Base-by-base conservation (phyloP, 2,329 filamentous ascomycete genomes). In the Lachnellula cervina region DNA sequence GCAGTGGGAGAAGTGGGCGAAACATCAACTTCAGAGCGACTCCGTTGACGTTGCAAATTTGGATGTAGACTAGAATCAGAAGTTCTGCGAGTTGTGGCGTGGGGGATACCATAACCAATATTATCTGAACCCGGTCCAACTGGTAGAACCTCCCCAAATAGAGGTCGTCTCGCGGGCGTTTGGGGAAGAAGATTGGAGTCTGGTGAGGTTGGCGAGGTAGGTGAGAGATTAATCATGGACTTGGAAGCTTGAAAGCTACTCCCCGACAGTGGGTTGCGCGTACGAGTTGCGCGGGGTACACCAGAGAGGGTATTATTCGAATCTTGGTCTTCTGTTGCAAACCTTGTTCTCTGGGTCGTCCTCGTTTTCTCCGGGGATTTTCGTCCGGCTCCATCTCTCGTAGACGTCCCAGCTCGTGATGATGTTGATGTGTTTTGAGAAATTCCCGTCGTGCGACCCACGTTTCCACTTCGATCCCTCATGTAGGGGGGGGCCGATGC, bases 111-210 rank as follows among this genome's bases (percentile, higher is more conserved):
- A 72, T 83, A 84, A 5, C 82, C 84, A 51, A 77, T 74, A 49
- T 78, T 73, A 19, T 76, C 71, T 25, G 76, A 67, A 62, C 81
- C 76, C 64, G 76, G 77, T 62, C 82, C 77, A 38, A 82, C 76
- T n/a, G 82, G 79, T 28, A 84, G 73, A 62, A 92, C 80, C 70
- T 92, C 89, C 38, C 89, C 89, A 73, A 93, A 93, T 19, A 92
- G 73, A 37, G 89, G 80, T 59, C 79, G 79, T 52, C 77, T 76
- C 48, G 74, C 63, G 42, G 60, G 59, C 28, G 55, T 25, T 49
- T 59, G 53, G 25, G 59, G 44, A 57, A 57, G 57, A 59, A 25
- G 67, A 64, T 48, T 72, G 19, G 42, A 42, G 38, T 42, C 9
- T 32, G 28, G 38, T 64, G 21, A 57, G 53, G 46, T 60, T 25